Evolutionary conservation across 2,329 filamentous ascomycete species (phyloP).

Genomic region (Colletotrichum endophyticum): DNA sequence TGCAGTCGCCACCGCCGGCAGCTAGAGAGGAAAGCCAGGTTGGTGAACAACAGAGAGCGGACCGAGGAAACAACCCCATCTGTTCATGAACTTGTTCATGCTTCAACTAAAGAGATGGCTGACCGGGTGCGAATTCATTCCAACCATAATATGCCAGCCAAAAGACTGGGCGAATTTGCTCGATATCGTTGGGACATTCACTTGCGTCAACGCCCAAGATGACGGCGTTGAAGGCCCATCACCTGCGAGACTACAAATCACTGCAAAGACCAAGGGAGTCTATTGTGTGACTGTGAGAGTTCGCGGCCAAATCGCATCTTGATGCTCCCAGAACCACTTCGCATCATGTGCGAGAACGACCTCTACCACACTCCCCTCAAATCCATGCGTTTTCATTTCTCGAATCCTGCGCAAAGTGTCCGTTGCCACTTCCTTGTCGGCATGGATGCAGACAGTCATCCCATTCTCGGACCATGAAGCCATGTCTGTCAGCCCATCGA

Average conservation of each 20-base stretch:
- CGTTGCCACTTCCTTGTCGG: not conserved
- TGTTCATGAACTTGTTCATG: not conserved
- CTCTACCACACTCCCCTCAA: not conserved
- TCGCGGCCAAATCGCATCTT: not conserved
- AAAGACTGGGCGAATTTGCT: not conserved
- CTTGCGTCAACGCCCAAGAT: no score
- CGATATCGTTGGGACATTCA: not conserved
- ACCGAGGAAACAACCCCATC: not conserved
- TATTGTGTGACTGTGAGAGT: not conserved
- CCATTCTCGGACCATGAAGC: not conserved
- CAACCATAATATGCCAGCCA: not conserved
- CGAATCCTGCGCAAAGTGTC: not conserved
- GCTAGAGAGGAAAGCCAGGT: not conserved
- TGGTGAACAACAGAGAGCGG: not conserved
- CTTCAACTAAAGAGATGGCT: not conserved
- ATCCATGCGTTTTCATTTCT: not conserved
- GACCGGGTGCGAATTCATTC: fast-evolving
- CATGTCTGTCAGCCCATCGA: not conserved
- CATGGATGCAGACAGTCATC: not conserved
- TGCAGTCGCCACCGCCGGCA: not conserved
- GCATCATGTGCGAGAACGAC: not conserved
- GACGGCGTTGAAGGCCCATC: not conserved
- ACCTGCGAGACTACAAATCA: not conserved
- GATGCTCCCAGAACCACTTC: not conserved
- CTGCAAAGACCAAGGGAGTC: not conserved